Percentiles rank a stretch among this genome's conserved stretches.
Evolutionary conservation across 2,329 filamentous ascomycete genomes (phyloP).

Genomic region (Rasamsonia emersonii): DNA sequence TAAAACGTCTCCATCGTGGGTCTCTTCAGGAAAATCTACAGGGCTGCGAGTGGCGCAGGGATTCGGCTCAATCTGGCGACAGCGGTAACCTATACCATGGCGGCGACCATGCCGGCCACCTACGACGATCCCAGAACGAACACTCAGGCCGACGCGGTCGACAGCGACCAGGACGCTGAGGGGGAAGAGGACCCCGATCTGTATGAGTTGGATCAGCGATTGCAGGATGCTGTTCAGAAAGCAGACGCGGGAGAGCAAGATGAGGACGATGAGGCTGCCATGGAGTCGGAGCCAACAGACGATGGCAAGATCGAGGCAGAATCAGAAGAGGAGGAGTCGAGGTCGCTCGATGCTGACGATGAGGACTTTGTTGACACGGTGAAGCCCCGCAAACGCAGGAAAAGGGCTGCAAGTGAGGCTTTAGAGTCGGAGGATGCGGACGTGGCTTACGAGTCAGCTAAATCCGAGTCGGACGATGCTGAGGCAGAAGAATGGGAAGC

Average conservation of each 20-base stretch:
- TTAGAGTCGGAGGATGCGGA: too few species aligned
- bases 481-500: conserved; percentile 43
- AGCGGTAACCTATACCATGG: conserved; percentile 30
- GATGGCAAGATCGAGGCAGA: conserved; percentile 15
- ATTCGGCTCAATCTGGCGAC: conserved; percentile 27
- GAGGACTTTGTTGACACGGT: conserved; percentile 34
- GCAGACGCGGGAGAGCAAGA: conserved; percentile 25
- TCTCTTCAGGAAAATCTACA: conserved; percentile 6
- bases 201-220: conserved; percentile 31
- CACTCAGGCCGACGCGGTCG: conserved; percentile 23
- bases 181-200: conserved; percentile 37
- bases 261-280: conserved; percentile 17
- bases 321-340: conserved; percentile 24
- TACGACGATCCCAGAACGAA: conserved; percentile 26
- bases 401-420: conserved; percentile 24
- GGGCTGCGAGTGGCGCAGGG: conserved; percentile 5
- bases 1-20: conserved; percentile 7
- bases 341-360: conserved; percentile 19
- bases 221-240: conserved; percentile 29
- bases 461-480: conserved; percentile 52
- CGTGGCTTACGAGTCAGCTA: conserved; percentile 32
- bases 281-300: conserved; percentile 29
- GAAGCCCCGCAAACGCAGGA: conserved; percentile 24
- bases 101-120: conserved; percentile 32
- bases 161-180: conserved; percentile 37